A percentile compares a stretch with the other conserved stretches of the same genome.
phyloP scores from a whole-genome alignment of 2,329 filamentous ascomycete genomes.

The Diaporthe sp. region DNA sequence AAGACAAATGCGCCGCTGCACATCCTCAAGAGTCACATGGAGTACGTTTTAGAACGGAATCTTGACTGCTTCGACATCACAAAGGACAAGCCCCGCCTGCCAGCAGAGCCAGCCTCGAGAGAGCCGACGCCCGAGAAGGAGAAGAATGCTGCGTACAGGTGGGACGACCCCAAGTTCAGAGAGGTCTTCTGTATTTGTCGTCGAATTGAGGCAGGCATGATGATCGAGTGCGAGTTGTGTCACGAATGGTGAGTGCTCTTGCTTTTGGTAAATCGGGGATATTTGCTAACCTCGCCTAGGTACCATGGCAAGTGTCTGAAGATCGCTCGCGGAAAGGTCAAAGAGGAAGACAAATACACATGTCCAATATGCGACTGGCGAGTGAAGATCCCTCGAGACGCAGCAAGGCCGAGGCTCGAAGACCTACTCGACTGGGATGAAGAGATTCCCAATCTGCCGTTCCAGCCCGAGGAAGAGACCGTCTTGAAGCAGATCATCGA shows the following conservation, averaged over 20 bases:
- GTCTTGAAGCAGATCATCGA: constrained; percentile 88
- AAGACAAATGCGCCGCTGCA: constrained; percentile 98
- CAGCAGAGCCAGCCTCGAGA: constrained; percentile 91
- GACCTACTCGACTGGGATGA: constrained; percentile 88
- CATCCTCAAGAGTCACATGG: constrained; percentile 94
- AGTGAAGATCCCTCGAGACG: constrained; percentile 96
- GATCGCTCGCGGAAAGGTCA: constrained; percentile 96
- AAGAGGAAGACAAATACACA: constrained; percentile 98
- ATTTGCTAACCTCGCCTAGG: constrained; percentile 60
- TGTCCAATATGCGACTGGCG: constrained; percentile 98
- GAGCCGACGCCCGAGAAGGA: constrained; percentile 73
- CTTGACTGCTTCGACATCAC: constrained; percentile 90
- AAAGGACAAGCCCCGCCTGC: constrained; percentile 86
- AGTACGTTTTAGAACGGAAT: constrained; percentile 92
- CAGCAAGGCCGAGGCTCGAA: constrained; percentile 93
- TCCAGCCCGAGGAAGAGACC: constrained; percentile 96
- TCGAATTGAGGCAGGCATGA: constrained; percentile 94
- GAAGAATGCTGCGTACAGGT: constrained; percentile 59
- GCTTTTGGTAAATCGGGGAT: background rate
- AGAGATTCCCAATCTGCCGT: constrained; percentile 84
- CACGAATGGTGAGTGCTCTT: constrained; percentile 87
- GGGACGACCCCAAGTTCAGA: constrained; percentile 72
- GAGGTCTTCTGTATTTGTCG: constrained; percentile 99
- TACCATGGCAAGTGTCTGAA: constrained; percentile 99
- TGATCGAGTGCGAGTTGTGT: constrained; percentile 99